phyloP scores from a whole-genome alignment of 2,329 filamentous ascomycete species.

The Pseudocercospora vitis region DNA sequence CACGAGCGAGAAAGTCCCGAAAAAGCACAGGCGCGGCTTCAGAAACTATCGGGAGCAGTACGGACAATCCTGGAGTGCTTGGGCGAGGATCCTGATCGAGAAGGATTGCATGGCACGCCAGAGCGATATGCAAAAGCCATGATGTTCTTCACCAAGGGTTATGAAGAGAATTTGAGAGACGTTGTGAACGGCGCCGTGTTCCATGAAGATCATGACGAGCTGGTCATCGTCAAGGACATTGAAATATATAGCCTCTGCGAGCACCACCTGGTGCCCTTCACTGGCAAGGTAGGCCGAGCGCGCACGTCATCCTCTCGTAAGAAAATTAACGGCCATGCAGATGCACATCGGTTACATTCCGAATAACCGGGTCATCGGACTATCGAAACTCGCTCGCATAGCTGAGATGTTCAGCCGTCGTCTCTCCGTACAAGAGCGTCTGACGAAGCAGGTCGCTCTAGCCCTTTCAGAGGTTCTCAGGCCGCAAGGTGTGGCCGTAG shows the following conservation, averaged over 20 bases:
- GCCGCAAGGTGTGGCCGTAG: slow-evolving; percentile 91
- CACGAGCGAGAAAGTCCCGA: slow-evolving; percentile 49
- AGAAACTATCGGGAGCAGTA: slow-evolving; percentile 64
- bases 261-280: slow-evolving; percentile 95
- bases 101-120: slow-evolving; percentile 66
- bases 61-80: slow-evolving; percentile 65
- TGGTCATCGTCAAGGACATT: slow-evolving; percentile 98
- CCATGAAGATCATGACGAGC: slow-evolving; percentile 92
- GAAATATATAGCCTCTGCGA: slow-evolving; percentile 94
- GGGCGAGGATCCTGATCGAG: slow-evolving; percentile 64
- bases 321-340: slow-evolving; percentile 46
- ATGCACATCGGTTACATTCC: slow-evolving; percentile 99
- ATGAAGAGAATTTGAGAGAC: slow-evolving; percentile 88
- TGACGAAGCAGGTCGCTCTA: slow-evolving; percentile 93
- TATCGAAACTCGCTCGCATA: slow-evolving; percentile 92
- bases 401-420: slow-evolving; percentile 95
- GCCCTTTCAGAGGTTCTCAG: slow-evolving; percentile 91
- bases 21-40: slow-evolving; percentile 57
- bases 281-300: slow-evolving; percentile 68
- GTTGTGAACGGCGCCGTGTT: slow-evolving; percentile 94
- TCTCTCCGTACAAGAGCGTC: slow-evolving; percentile 91
- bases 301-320: background rate
- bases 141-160: slow-evolving; percentile 94
- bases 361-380: slow-evolving; percentile 82
- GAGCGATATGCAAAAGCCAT: slow-evolving; percentile 92